A percentile compares a stretch with the other conserved stretches of the same genome.
Evolutionary conservation across 306 rosid genomes (phyloP).

Genomic region (Heteromeles arbutifolia): DNA sequence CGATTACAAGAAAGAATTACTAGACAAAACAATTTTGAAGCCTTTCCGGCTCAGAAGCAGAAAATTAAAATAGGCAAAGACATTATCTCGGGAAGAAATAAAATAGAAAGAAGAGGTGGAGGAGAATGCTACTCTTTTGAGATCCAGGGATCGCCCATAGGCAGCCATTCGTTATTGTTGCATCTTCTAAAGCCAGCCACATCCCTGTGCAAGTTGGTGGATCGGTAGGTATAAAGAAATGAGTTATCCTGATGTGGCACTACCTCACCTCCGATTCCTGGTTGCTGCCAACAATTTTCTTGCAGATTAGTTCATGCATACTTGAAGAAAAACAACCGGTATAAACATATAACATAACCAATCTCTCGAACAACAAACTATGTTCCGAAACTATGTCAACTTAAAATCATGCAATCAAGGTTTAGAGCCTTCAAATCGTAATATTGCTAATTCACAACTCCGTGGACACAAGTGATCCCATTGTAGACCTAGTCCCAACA

Average conservation of each 20-base stretch:
- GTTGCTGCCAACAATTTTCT: conserved; percentile 61
- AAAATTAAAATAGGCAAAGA: not conserved
- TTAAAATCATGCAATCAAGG: not conserved
- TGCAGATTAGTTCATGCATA: conserved; percentile 2
- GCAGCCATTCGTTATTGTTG: conserved; percentile 71
- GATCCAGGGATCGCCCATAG: conserved; percentile 96
- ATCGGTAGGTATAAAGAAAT: conserved; percentile 77
- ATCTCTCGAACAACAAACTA: not conserved
- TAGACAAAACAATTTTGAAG: not conserved
- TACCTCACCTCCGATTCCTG: conserved; percentile 96
- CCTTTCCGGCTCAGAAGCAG: not conserved
- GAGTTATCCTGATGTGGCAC: conserved; percentile 99
- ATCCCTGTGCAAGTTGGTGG: conserved; percentile 93
- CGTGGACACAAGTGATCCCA: not conserved
- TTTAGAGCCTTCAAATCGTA: not conserved
- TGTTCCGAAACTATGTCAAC: not conserved
- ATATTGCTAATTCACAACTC: not conserved
- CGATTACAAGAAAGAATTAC: conserved; percentile 1
- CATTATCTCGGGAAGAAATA: not conserved
- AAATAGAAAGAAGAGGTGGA: conserved; percentile 5
- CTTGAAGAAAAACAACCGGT: not conserved
- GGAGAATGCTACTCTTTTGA: conserved; percentile 55
- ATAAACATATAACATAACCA: not conserved
- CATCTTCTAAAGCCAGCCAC: conserved; percentile 96
- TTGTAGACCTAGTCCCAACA: not conserved